Evolutionary conservation across 129 eudicot genomes (phyloP).

Genomic region (Rutidosis leptorrhynchoides): DNA sequence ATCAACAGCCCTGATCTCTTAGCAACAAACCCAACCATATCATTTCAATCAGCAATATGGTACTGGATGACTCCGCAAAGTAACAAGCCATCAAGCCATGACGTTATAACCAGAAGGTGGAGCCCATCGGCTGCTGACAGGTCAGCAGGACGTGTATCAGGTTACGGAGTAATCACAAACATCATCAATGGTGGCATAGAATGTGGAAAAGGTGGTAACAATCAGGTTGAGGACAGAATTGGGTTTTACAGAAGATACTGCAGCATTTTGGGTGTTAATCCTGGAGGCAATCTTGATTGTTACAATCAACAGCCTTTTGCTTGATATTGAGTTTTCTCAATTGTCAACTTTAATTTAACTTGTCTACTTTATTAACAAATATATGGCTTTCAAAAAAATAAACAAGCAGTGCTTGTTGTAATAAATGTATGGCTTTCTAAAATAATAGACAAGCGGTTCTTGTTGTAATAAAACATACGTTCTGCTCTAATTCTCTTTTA

Average conservation of each 20-base stretch:
- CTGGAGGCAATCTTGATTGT: slow-evolving; percentile 44
- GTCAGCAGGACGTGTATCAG: slow-evolving; percentile 41
- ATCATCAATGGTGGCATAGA: slow-evolving; percentile 50
- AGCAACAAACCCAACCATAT: slow-evolving; percentile 42
- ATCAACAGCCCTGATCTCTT: slow-evolving; percentile 52
- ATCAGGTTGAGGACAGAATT: slow-evolving; percentile 32
- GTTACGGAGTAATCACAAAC: slow-evolving; percentile 52
- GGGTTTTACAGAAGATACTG: slow-evolving; percentile 50
- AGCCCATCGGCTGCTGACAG: slow-evolving; percentile 39
- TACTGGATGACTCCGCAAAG: slow-evolving; percentile 60
- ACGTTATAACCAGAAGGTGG: slow-evolving; percentile 46
- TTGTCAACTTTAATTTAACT: too few species aligned
- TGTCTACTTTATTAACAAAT: too few species aligned
- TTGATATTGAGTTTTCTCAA: neutral
- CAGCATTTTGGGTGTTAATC: slow-evolving; percentile 30
- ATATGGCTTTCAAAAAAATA: too few species aligned
- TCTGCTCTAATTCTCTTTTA: neutral
- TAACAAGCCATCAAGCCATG: slow-evolving; percentile 58
- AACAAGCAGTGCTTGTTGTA: too few species aligned
- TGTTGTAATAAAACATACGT: too few species aligned
- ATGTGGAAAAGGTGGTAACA: slow-evolving; percentile 35
- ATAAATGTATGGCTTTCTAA: too few species aligned
- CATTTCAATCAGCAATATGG: slow-evolving; percentile 58
- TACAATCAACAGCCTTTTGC: slow-evolving; percentile 41
- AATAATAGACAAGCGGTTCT: too few species aligned